Evolutionary conservation across 139 green algal genomes (phyloP), one percentile per base, ranked within the genome.

Genomic region (Spirogloea muscicola): DNA sequence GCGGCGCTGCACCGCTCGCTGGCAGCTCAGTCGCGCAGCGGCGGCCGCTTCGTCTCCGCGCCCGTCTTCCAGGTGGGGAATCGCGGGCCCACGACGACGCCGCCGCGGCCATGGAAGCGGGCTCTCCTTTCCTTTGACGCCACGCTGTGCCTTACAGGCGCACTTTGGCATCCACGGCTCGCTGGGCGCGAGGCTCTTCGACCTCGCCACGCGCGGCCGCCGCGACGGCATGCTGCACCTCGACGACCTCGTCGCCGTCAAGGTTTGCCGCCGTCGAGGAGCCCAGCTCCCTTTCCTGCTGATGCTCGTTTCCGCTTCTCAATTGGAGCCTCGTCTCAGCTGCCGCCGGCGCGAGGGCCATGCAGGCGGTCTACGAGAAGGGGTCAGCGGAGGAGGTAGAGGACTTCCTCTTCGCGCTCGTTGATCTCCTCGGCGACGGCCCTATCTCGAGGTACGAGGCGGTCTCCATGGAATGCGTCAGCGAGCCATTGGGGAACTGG

Each of bases 21-120:
- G 59, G 59, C 59, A 9, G 59, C 59, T 4, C 59, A 68, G 18
- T 68, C 59, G 41, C 9, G 59, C 41, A 42, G 25, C 27, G n/a
- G 5, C n/a, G 59, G 59, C n/a, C 4, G 5, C 33, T 68, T 55
- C 27, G 59, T 68, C 4, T 51, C 48, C 7, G 59, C 59, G 29
- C 33, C 59, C 48, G 59, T 68, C 9, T 68, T 68, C 48, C 59
- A 68, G 59, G 59, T 68, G 27, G n/a, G n/a, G n/a, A n/a, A n/a
- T n/a, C n/a, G n/a, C n/a, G n/a, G n/a, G n/a, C n/a, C n/a, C n/a
- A n/a, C n/a, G n/a, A n/a, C n/a, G n/a, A n/a, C n/a, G n/a, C n/a
- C n/a, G n/a, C n/a, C n/a, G n/a, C n/a, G n/a, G n/a, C n/a, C n/a
- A n/a, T n/a, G n/a, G n/a, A n/a, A n/a, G n/a, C n/a, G n/a, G n/a